These are phyloP conservation scores for Gossypium davidsonii DNA, from an alignment of 441 rosid species.

Conservation along the genomic window DNA sequence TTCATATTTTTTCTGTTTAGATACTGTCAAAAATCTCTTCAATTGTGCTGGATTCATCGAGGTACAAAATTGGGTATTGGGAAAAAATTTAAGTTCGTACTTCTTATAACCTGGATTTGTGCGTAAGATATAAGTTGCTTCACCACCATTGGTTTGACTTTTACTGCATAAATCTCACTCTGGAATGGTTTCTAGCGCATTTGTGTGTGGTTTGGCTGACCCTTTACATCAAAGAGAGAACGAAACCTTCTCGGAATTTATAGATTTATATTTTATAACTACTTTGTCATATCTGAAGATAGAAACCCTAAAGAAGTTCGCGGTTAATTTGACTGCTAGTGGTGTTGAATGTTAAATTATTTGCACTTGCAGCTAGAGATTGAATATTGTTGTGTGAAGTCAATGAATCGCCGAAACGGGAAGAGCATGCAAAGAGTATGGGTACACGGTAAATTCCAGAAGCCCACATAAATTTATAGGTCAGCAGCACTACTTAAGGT, in stretches of 20 bases:
- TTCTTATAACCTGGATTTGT: background rate
- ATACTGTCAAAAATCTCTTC: conserved; percentile 54
- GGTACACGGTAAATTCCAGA: conserved; percentile 91
- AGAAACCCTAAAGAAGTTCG: background rate
- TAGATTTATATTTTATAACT: background rate
- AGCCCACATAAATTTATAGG: conserved; percentile 28
- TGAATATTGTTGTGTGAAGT: conserved; percentile 72
- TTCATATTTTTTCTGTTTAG: conserved; percentile 81
- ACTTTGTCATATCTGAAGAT: background rate
- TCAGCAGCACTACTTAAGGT: conserved; percentile 1
- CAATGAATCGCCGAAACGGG: conserved; percentile 59
- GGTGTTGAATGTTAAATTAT: conserved; percentile 2
- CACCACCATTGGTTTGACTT: background rate
- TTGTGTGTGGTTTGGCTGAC: background rate
- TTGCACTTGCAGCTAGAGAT: conserved; percentile 58
- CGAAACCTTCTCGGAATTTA: background rate
- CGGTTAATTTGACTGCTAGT: conserved; percentile 3
- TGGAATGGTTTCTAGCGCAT: background rate
- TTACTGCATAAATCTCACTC: background rate
- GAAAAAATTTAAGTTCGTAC: background rate
- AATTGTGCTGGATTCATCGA: conserved; percentile 59
- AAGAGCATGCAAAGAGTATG: conserved; percentile 76
- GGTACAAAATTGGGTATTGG: conserved; percentile 30
- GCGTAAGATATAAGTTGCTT: background rate
- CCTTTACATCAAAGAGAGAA: background rate